Evolutionary conservation across 768 basidiomycete genomes (phyloP), one percentile per base, ranked within the genome.

Genomic region (Panellus pusillus): DNA sequence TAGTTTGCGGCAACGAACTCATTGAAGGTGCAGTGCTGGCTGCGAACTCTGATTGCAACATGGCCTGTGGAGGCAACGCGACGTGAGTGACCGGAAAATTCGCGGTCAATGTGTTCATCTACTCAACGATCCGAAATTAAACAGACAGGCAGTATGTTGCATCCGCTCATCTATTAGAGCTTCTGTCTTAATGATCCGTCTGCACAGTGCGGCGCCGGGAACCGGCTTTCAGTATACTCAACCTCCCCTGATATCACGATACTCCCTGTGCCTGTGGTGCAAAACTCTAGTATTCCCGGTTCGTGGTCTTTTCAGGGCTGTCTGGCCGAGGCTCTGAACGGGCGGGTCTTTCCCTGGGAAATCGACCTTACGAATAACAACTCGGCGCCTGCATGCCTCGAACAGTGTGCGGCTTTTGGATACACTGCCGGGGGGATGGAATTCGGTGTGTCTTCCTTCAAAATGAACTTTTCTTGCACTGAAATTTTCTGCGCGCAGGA

Each of bases 1-100:
- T 56, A 89, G 87, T 83, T 70, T 93, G 92, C 59, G 89, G 88
- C 2, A 77, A 90, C 63, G 69, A 72, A 12, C 71, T 92, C 40
- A 72, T 83, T 11, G 74, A 80, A 31, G 86, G 86, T 9, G 89
- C 87, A 2, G 79, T 77, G 1, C 44, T 62, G 12, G 79, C 77
- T 0, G 58, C 72, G 1, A 77, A 79, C 1, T 67, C 71, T 4
- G 76, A 76, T 29, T 95, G 93, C 64, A 81, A 79, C 65, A 88
- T 86, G 85, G 77, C 74, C 0, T 95, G 93, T 57, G 77, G 77
- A 11, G 92, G 90, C 17, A 85, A 83, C 54, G 29, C 79, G 13
- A 74, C 79, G 87, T 87, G 56, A 61, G 84, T 66, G 32, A 11
- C 0, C 18, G 15, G 41, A 12, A 39, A 35, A 28, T 24, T 24